Conservation (phyloP, 2,329 filamentous ascomycete species). For the Microsporum audouinii region DNA sequence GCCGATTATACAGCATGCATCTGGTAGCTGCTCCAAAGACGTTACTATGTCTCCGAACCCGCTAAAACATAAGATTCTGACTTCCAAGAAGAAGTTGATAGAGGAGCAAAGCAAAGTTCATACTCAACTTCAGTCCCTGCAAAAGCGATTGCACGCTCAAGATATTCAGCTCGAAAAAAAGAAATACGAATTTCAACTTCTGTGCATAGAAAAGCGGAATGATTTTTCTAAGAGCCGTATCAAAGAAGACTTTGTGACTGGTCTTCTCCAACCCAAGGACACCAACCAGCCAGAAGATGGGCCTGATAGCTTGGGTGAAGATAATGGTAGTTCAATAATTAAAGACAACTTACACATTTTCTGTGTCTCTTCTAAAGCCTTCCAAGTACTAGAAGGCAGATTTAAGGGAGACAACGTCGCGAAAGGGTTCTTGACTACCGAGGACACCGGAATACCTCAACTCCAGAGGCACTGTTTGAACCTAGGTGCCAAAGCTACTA, state of each 20-base stretch:
- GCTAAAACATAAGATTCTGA: background rate
- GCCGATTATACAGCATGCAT: background rate
- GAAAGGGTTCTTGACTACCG: conserved; percentile 40
- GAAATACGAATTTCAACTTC: conserved; percentile 6
- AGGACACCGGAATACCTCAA: conserved; percentile 50
- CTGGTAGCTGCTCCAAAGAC: background rate
- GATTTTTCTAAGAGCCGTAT: conserved; percentile 45
- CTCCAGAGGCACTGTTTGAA: conserved; percentile 49
- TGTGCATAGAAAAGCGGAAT: conserved; percentile 47
- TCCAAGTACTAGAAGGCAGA: conserved; percentile 50
- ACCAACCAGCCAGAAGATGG: background rate
- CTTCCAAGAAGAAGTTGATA: background rate
- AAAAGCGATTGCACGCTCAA: background rate
- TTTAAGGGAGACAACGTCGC: conserved; percentile 42
- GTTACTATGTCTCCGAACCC: background rate
- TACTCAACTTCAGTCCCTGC: background rate
- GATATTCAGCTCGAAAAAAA: conserved; percentile 21
- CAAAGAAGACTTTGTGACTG: conserved; percentile 47
- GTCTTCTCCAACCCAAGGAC: conserved; percentile 50
- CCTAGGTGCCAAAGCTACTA: conserved; percentile 42
- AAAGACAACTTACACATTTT: conserved; percentile 49
- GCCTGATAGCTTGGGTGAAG: conserved; percentile 37
- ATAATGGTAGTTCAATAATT: conserved; percentile 45
- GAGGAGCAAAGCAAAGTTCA: background rate
- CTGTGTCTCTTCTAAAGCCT: conserved; percentile 52